Evolutionary conservation across 2,329 filamentous ascomycete species (phyloP), one percentile per base, ranked within the genome.

Genomic region (Graphium sp.): DNA sequence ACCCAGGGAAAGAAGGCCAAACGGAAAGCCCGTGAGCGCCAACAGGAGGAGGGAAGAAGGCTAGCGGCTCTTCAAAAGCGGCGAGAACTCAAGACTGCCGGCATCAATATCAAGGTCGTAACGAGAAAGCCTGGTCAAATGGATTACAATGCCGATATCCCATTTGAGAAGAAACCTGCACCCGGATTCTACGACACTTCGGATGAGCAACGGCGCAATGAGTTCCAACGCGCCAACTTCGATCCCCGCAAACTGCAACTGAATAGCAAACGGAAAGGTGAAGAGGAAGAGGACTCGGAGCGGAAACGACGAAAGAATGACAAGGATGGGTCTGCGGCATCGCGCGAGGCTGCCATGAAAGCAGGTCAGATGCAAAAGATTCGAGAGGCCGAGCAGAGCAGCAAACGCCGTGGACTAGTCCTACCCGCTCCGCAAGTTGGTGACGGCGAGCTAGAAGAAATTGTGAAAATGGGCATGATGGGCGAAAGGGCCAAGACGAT

Each of bases 1-100:
- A 95, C 89, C 8, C 89, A 95, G 54, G 89, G 89, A 48, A 98
- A 98, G 58, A 98, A 98, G 59, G 89, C 89, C 6, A 98, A 98
- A 63, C 65, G 89, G 40, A 98, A 98, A 63, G 89, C 89, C 19
- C 72, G 89, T 44, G 89, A 98, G 53, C 69, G 89, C 37, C 87
- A 95, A 48, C 67, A 98, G 40, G 89, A 98, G 48, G 87, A 95
- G 56, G 93, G 85, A 10, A 73, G 87, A 34, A 71, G 89, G 31
- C 56, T 98, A 36, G 89, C 89, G 2, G 72, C 87, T 21, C 58
- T 98, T 36, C 89, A 95, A 58, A 98, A 98, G 60, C 74, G 89
- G 22, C 73, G 89, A 41, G 89, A 98, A 55, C 70, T 98, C 39
- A 98, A 98, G 58, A 91, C 85, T 47, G 84, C 89, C 2, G 89